phyloP scores from a whole-genome alignment of 305 asterid genomes.

The Fraxinus greggii region DNA sequence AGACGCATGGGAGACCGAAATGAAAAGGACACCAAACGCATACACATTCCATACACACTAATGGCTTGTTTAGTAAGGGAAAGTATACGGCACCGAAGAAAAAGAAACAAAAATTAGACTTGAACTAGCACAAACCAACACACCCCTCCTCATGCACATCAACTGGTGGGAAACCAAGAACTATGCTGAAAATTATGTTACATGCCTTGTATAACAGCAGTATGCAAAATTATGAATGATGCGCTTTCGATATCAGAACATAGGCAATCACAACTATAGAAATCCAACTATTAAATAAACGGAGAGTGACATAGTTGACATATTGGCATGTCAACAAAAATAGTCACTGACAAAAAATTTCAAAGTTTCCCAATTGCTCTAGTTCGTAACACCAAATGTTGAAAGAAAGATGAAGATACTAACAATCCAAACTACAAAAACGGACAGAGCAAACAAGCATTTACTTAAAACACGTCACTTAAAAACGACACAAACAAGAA shows the following conservation, averaged over 20 bases:
- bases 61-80: too few species aligned
- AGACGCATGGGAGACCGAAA: too few species aligned
- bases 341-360: slow-evolving; percentile 19
- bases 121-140: too few species aligned
- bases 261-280: background rate
- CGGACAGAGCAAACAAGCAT: slow-evolving; percentile 43
- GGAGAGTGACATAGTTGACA: background rate
- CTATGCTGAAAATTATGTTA: background rate
- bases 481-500: slow-evolving; percentile 24
- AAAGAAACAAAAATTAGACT: too few species aligned
- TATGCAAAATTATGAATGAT: background rate
- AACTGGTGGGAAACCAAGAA: background rate
- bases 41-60: too few species aligned
- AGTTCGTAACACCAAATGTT: slow-evolving; percentile 32
- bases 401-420: slow-evolving; percentile 27
- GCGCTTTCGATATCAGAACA: background rate
- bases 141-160: background rate
- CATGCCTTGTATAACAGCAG: background rate
- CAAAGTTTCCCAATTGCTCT: slow-evolving; percentile 34
- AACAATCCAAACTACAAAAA: slow-evolving; percentile 27
- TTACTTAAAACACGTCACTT: slow-evolving; percentile 20
- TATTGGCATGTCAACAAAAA: slow-evolving; percentile 18
- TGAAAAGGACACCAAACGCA: too few species aligned
- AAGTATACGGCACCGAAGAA: too few species aligned
- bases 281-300: background rate